Base-by-base conservation (phyloP, 306 rosid species). In the Dryas drummondii region DNA sequence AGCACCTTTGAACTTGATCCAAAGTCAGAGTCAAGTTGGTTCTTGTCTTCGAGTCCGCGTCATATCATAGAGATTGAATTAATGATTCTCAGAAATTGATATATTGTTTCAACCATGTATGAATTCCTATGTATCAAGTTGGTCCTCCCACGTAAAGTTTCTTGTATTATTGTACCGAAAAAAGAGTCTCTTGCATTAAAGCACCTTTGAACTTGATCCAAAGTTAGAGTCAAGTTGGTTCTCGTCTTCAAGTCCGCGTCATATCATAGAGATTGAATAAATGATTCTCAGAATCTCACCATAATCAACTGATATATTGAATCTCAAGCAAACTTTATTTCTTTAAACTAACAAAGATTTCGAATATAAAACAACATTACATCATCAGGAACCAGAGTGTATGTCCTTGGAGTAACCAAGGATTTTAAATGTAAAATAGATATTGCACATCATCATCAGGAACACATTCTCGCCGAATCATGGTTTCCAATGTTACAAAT, bases 401-500 rank as follows among this genome's bases (percentile, higher is more conserved):
- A 42, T 65, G 42, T 59, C 77, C 68, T 46, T 27, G 59, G 48
- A 58, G 19, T 47, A 15, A 32, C 22, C 77, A 72, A 59, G 76
- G 77, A 73, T 64, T 47, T 11, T 73, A 27, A 64, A 61, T 17
- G 56, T 47, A 59, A 27, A 22, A 14, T 72, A 71, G 46, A 4
- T 37, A 57, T 27, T 42, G 26, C 56, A 48, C 64, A 19, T 41
- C 68, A 9, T 60, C 67, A 14, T 40, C 68, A 6, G 76, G 56
- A n/a, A 72, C 27, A 1, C 68, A 60, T 47, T 11, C 56, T 78
- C 17, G 55, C 76, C 59, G 44, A 66, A 76, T 61, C 61, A 41
- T 71, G 77, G 72, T 64, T 73, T 71, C 82, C 67, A 52, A 45
- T 40, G 68, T 67, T 72, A 79, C 82, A 79, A 84, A 79, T 79